These are phyloP conservation scores for Allium fistulosum DNA, from an alignment of 106 monocot species.

Conservation along the genomic window DNA sequence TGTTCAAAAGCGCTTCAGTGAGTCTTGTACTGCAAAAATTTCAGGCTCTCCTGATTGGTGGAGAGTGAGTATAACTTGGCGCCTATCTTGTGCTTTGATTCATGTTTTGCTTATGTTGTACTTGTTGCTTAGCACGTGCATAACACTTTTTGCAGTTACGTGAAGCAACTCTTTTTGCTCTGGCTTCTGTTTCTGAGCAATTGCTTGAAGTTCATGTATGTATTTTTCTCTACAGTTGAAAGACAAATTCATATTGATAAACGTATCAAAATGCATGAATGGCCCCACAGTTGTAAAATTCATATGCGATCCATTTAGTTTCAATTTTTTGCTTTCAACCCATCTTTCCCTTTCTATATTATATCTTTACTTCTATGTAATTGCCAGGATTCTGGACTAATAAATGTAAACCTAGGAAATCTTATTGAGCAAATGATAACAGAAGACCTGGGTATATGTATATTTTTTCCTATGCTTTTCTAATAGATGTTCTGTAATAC, in stretches of 20 bases:
- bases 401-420: constrained; percentile 21
- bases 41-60: constrained; percentile 75
- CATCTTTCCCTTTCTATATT: neutral
- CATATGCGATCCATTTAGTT: neutral
- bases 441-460: constrained; percentile 59
- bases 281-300: neutral
- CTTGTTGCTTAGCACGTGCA: neutral
- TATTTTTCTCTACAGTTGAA: constrained; percentile 11
- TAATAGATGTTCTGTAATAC: constrained; percentile 1
- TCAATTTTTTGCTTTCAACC: neutral
- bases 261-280: neutral
- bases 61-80: constrained; percentile 53
- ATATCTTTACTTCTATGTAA: neutral
- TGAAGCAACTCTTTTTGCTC: constrained; percentile 83
- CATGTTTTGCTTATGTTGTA: neutral
- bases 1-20: constrained; percentile 41
- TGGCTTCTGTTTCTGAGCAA: constrained; percentile 65
- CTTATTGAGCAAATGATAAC: constrained; percentile 67
- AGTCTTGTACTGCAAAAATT: constrained; percentile 59
- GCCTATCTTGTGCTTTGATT: neutral
- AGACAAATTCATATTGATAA: neutral
- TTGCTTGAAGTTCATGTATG: constrained; percentile 74
- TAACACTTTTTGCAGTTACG: constrained; percentile 39
- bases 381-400: constrained; percentile 48
- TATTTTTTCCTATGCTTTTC: neutral